phyloP scores from a whole-genome alignment of 768 basidiomycete genomes.

The Naganishia randhawae region DNA sequence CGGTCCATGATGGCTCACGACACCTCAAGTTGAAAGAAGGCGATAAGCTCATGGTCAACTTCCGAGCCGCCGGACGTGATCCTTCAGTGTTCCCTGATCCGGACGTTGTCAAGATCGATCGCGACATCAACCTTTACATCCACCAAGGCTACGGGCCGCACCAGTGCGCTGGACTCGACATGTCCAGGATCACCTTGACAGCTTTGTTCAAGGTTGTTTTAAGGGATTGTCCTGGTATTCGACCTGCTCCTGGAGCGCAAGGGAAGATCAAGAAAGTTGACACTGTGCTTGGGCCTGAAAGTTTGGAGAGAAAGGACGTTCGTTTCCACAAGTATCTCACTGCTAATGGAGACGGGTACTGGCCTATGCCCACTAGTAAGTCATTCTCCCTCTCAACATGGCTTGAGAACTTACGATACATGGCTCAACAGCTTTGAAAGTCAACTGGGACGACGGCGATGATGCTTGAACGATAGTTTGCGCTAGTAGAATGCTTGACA shows the following conservation, averaged over 20 bases:
- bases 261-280: slow-evolving; percentile 2
- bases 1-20: neutral
- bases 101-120: neutral
- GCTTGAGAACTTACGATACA: neutral
- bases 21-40: neutral
- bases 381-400: neutral
- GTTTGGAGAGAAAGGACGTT: neutral
- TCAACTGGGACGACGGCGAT: neutral
- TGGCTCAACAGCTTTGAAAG: neutral
- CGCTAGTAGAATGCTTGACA: too few relatives aligned
- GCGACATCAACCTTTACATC: neutral
- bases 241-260: neutral
- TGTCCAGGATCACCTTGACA: neutral
- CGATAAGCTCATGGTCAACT: slow-evolving; percentile 1
- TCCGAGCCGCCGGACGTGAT: neutral
- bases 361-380: neutral
- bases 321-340: neutral
- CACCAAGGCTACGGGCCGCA: neutral
- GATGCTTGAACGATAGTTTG: too few relatives aligned
- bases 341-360: neutral
- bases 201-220: neutral
- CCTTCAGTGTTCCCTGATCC: neutral
- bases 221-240: neutral
- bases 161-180: neutral
- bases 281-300: neutral